A percentile compares a stretch with the other conserved stretches of the same genome.
phyloP scores from a whole-genome alignment of 805 yeast species.

The Hanseniaspora jakobsenii region DNA sequence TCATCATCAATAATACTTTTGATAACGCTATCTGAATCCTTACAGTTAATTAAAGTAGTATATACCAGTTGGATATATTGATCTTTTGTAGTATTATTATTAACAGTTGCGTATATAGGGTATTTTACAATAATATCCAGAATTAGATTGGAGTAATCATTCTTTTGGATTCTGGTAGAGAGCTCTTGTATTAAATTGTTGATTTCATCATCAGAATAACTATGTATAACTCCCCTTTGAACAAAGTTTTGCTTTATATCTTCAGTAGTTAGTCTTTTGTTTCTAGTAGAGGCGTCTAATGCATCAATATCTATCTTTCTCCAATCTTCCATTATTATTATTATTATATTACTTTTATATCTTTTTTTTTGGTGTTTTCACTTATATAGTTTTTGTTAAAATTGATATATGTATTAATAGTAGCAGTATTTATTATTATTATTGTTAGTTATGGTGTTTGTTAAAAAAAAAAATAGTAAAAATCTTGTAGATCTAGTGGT shows the following conservation, averaged over 20 bases:
- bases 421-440: too few relatives aligned
- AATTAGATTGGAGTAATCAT: conserved; percentile 43
- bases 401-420: too few relatives aligned
- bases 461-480: too few relatives aligned
- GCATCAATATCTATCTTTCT: conserved; percentile 92
- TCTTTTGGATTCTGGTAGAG: conserved; percentile 17
- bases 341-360: not conserved
- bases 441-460: too few relatives aligned
- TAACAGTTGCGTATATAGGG: conserved; percentile 77
- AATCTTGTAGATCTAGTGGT: too few relatives aligned
- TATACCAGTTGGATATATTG: conserved; percentile 49
- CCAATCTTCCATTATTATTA: conserved; percentile 55
- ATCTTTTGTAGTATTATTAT: conserved; percentile 29
- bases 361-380: not conserved
- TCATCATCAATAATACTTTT: conserved; percentile 44
- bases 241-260: conserved; percentile 45
- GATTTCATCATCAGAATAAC: conserved; percentile 1
- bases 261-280: conserved; percentile 44
- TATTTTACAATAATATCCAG: conserved; percentile 48
- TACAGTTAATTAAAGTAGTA: conserved; percentile 57
- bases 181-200: conserved; percentile 1
- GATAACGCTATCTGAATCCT: conserved; percentile 50
- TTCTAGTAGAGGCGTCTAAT: conserved; percentile 57
- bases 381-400: too few relatives aligned
- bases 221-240: conserved; percentile 9